Percentiles rank a stretch among this genome's conserved stretches.
Conservation (phyloP, 495 filamentous ascomycete genomes). For the Choiromyces venosus region DNA sequence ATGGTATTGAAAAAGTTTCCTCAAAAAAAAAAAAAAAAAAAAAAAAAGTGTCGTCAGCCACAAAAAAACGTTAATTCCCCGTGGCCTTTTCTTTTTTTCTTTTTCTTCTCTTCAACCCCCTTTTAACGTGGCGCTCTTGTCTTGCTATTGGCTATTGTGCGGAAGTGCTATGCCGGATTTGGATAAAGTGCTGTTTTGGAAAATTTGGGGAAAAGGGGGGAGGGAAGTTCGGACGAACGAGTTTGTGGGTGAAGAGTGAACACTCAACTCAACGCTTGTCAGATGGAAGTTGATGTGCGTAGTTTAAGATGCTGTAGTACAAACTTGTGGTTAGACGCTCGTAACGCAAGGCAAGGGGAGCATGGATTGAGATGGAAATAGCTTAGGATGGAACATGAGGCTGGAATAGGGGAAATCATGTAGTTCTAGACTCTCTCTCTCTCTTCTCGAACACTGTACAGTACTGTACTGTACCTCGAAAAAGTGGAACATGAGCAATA, state of each 20-base stretch:
- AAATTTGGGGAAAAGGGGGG: background rate
- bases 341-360: background rate
- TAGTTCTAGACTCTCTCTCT: background rate
- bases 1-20: too few species aligned
- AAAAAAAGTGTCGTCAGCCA: background rate
- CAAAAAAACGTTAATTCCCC: constrained; percentile 1
- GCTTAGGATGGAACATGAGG: background rate
- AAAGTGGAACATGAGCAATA: background rate
- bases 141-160: background rate
- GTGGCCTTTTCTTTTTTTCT: background rate
- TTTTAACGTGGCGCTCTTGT: background rate
- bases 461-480: too few species aligned
- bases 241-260: too few species aligned
- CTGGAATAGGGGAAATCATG: background rate
- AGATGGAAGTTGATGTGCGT: background rate
- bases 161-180: background rate
- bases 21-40: background rate
- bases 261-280: too few species aligned
- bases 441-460: background rate
- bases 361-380: background rate
- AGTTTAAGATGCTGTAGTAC: too few species aligned
- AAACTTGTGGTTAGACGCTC: too few species aligned
- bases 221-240: background rate
- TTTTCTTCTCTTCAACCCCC: background rate
- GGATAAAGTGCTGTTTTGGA: background rate